Base-by-base conservation (phyloP, 352 stramenopile genomes). In the Globisporangium sylvaticum region DNA sequence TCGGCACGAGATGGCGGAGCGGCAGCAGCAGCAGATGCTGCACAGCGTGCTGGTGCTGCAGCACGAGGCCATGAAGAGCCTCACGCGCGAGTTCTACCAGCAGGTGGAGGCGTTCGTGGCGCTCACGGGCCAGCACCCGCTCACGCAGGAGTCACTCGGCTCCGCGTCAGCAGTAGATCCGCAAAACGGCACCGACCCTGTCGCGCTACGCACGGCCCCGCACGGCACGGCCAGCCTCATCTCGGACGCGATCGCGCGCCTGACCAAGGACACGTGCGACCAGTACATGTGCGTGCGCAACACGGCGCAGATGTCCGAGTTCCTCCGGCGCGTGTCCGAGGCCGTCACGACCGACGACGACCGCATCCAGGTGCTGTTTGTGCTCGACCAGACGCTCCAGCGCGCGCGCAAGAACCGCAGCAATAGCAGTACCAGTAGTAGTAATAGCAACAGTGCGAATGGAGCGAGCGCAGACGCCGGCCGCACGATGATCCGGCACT, bases 11-110 rank as follows among this genome's bases (percentile, higher is more conserved):
- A 68, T 50, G 53, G 24, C 18, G 32, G 63, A 70, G 25, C 37
- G 32, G 20, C 50, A 67, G 25, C 53, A 58, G 53, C 53, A 58
- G 54, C 22, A 84, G 18, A 60, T 86, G 69, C 73, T 91, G 42
- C 79, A 80, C 71, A 88, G 76, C 65, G 55, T 88, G 65, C 56
- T 92, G 46, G 64, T 94, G 31, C 73, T 92, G 50, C 83, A 94
- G 71, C 67, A 69, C 32, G 75, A 85, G 63, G 80, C 75, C 18
- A 59, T 82, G 10, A 72, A 77, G 57, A 39, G 66, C 48, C 83
- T 85, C 22, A 62, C 80, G 42, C 67, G 48, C 20, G 81, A 90
- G 68, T 80, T 80, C 63, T 82, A 92, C 68, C 83, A 90, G 65
- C 85, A 94, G 32, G 70, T 80, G 0, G 83, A 92, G 68, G 73